Evolutionary conservation across 306 rosid species (phyloP), one percentile per base, ranked within the genome.

Genomic region (Morella rubra): DNA sequence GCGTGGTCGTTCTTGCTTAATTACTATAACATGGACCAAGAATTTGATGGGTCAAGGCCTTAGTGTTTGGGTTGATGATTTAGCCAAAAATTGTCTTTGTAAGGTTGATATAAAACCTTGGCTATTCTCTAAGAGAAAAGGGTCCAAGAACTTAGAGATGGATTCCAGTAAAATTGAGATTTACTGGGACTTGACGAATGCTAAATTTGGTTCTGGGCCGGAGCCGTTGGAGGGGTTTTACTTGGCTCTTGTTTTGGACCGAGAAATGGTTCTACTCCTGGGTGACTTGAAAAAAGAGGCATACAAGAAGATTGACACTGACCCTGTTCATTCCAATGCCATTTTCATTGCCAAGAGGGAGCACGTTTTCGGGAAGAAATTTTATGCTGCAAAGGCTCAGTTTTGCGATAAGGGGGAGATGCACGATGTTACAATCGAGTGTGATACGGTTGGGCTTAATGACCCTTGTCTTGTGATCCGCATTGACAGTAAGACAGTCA

Each of bases 91-190:
- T 40, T 88, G 89, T 78, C 89, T 87, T 59, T 84, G 92, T 66
- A 93, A 90, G 81, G 82, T 89, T 37, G 98, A 93, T 44, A 86
- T 93, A 70, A 93, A 93, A 89, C 97, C 98, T 50, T 91, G 96
- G 98, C 44, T 93, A 14, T 93, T 93, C 87, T 89, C 91, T 8
- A 93, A 84, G 85, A 82, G 90, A 79, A 93, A 86, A 86, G 97
- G 97, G 62, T 93, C 83, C 11, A 93, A 79, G 85, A 93, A 75
- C 80, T 71, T 88, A 58, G 98, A 91, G 70, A 82, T 86, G 50
- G 84, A 89, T 58, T 87, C 91, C 2, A 62, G 86, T 20, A 90
- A 87, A 79, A 24, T 90, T 47, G 89, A 86, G 19, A 80, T 94
- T 1, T 72, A 71, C 76, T 94, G 98, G 98, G 98, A 94, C 59